Conservation (phyloP, 169 alveolate species). For the Perkinsus olseni region DNA sequence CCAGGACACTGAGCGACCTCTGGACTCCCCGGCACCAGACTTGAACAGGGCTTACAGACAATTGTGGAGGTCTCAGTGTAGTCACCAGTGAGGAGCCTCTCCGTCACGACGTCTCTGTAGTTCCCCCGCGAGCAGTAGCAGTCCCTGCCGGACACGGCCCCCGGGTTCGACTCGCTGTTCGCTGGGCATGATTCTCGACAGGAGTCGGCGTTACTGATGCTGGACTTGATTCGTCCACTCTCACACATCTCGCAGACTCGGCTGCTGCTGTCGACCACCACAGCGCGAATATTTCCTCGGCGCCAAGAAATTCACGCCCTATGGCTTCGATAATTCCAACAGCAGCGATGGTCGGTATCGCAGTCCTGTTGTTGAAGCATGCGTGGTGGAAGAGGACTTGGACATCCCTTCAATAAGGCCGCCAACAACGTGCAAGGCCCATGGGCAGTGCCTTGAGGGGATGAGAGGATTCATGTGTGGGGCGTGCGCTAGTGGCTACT, state of each 20-base stretch:
- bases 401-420: background rate
- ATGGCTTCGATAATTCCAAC: background rate
- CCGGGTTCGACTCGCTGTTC: background rate
- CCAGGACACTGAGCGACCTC: background rate
- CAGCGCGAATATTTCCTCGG: background rate
- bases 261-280: background rate
- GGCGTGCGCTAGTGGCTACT: background rate
- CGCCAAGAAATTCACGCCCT: background rate
- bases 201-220: background rate
- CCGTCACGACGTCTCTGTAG: background rate
- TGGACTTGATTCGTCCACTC: background rate
- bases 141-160: background rate
- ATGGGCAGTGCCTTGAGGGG: background rate
- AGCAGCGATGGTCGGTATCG: background rate
- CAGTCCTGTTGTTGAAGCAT: background rate
- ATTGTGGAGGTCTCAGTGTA: background rate
- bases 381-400: background rate
- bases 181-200: background rate
- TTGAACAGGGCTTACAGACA: background rate
- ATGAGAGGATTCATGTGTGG: background rate
- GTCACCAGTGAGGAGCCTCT: background rate
- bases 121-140: background rate
- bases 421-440: background rate
- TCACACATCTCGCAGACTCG: background rate
- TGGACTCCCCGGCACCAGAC: background rate